Evolutionary conservation across 2,329 filamentous ascomycete species (phyloP), one percentile per base, ranked within the genome.

Genomic region (Ceratocystis harringtonii): DNA sequence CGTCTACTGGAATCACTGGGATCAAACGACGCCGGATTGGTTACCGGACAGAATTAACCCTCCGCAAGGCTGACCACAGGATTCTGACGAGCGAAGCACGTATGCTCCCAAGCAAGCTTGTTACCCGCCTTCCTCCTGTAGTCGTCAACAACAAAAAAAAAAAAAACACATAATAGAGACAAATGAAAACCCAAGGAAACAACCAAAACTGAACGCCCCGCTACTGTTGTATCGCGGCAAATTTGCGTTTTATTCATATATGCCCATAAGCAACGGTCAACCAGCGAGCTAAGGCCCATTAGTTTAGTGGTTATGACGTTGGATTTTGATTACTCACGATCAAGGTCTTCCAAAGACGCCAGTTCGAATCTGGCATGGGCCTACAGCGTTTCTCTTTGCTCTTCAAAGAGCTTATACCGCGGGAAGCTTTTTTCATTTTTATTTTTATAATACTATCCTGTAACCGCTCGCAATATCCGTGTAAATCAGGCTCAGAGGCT

Each of bases 291-390:
- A 36, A 36, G 65, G 65, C 57, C 65, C 60, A 66, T 66, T 66
- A 66, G 65, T 66, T 66, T 66, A 66, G 65, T 66, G 65, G 65
- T 66, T 66, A 66, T 66, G 65, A 66, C 65, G 65, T 66, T 66
- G 65, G 65, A 66, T 66, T 66, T 66, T 66, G 65, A 66, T 66
- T 66, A 25, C 65, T 25, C 32, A 44, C 60, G 41, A 63, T 62
- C 60, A 60, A 17, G 50, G 65, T 66, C 65, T 66, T 66, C 65
- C 65, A 63, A 66, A 66, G 65, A 66, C 65, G 61, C 65, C 58
- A 63, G 65, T 66, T 66, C 65, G 65, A 66, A 50, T 66, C 65
- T 63, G 58, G 65, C 61, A 66, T 66, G 65, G 65, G 57, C 65
- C 65, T 61, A 7, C 10, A 1, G 19, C 48, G 25, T 48, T 19